A percentile compares a stretch with the other conserved stretches of the same genome.
phyloP scores from a whole-genome alignment of 306 rosid species.

The Dicorynia guianensis region DNA sequence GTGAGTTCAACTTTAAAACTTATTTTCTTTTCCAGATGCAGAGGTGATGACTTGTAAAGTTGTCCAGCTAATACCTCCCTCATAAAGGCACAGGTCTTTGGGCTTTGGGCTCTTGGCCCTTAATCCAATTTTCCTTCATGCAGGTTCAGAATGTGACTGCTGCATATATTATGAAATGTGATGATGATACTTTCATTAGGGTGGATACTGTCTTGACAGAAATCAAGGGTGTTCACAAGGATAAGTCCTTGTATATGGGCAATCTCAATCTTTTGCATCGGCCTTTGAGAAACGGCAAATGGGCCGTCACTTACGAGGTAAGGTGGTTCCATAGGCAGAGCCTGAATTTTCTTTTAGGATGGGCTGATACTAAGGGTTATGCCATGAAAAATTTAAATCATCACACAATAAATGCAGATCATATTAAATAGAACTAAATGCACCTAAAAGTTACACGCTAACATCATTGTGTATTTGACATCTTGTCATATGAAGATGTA shows the following conservation, averaged over 20 bases:
- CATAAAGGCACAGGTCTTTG: neutral
- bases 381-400: too few species aligned
- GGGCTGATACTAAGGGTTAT: too few species aligned
- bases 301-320: conserved; percentile 98
- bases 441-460: too few species aligned
- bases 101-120: conserved; percentile 19
- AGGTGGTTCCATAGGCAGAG: conserved; percentile 3
- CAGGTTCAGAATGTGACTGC: conserved; percentile 83
- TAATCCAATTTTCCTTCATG: conserved; percentile 44
- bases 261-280: conserved; percentile 99
- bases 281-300: conserved; percentile 90
- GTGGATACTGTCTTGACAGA: conserved; percentile 85
- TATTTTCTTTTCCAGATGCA: neutral
- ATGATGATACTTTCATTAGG: conserved; percentile 87
- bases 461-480: conserved; percentile 2
- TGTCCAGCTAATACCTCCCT: conserved; percentile 12
- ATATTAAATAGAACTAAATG: too few species aligned
- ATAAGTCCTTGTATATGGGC: conserved; percentile 91
- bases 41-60: conserved; percentile 13
- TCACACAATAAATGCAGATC: too few species aligned
- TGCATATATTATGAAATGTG: conserved; percentile 89
- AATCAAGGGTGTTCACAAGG: conserved; percentile 62
- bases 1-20: conserved; percentile 55
- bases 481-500: neutral
- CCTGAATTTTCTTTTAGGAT: too few species aligned